Evolutionary conservation across 2,329 filamentous ascomycete genomes (phyloP).

Genomic region (Aspergillus proliferans): DNA sequence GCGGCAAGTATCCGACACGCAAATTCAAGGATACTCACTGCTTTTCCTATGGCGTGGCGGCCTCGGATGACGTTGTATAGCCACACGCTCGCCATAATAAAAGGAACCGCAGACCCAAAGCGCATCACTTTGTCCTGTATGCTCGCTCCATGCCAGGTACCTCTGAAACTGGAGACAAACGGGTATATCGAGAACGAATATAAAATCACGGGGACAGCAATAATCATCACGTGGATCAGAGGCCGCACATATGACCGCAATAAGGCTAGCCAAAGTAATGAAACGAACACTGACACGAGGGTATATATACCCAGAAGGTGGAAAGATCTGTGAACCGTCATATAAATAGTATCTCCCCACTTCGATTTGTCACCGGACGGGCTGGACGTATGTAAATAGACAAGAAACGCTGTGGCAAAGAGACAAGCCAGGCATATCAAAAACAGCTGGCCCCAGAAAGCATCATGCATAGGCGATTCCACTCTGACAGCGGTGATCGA

Average conservation of each 20-base stretch:
- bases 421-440: constrained; percentile 76
- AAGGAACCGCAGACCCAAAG: constrained; percentile 73
- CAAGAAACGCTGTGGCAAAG: constrained; percentile 80
- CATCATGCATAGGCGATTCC: constrained; percentile 74
- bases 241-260: constrained; percentile 80
- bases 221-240: constrained; percentile 71
- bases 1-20: constrained; percentile 79
- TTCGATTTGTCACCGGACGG: constrained; percentile 59
- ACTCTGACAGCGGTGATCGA: constrained; percentile 54
- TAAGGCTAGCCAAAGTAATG: constrained; percentile 82
- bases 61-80: constrained; percentile 75
- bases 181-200: constrained; percentile 88
- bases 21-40: constrained; percentile 86
- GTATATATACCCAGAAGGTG: constrained; percentile 88
- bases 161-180: constrained; percentile 81
- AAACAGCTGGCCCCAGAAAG: constrained; percentile 88
- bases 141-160: constrained; percentile 64
- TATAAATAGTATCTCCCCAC: constrained; percentile 91
- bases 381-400: constrained; percentile 79
- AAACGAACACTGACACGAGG: constrained; percentile 79
- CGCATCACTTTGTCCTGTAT: constrained; percentile 88
- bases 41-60: constrained; percentile 72
- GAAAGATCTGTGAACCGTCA: constrained; percentile 76
- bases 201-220: constrained; percentile 79
- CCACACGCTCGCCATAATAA: constrained; percentile 69